These are phyloP conservation scores for Carpinus viminea DNA, from an alignment of 306 rosid species.

Conservation along the genomic window DNA sequence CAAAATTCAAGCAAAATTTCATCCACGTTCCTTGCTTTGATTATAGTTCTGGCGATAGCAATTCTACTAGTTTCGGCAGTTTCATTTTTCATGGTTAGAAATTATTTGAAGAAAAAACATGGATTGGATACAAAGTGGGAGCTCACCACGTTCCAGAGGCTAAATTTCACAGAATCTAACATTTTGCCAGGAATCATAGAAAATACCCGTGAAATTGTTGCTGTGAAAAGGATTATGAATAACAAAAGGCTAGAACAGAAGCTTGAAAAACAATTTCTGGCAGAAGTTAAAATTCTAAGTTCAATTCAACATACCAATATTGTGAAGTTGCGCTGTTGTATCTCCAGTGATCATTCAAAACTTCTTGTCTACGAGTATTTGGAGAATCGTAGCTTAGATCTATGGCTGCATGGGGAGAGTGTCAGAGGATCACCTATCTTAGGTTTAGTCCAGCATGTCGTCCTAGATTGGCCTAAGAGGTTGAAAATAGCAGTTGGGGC, in stretches of 20 bases:
- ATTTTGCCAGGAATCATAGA: too few species aligned
- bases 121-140: too few species aligned
- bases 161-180: too few species aligned
- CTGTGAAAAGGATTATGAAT: conserved; percentile 58
- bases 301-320: conserved; percentile 76
- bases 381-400: conserved; percentile 70
- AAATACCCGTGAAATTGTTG: neutral
- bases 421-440: conserved; percentile 23
- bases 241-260: conserved; percentile 24
- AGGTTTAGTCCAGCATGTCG: conserved; percentile 25
- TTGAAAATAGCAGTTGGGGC: conserved; percentile 64
- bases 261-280: conserved; percentile 66
- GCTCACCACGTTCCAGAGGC: too few species aligned
- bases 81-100: too few species aligned
- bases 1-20: too few species aligned
- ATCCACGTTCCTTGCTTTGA: too few species aligned
- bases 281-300: conserved; percentile 68
- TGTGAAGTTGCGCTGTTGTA: conserved; percentile 68
- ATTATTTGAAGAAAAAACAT: too few species aligned
- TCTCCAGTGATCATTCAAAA: conserved; percentile 52
- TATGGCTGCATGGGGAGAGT: conserved; percentile 55
- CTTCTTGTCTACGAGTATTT: conserved; percentile 89
- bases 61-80: too few species aligned
- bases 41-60: too few species aligned
- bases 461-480: conserved; percentile 73